A percentile compares a stretch with the other conserved stretches of the same genome.
phyloP scores from a whole-genome alignment of 2,329 filamentous ascomycete species.

The Colletotrichum cuscutae region DNA sequence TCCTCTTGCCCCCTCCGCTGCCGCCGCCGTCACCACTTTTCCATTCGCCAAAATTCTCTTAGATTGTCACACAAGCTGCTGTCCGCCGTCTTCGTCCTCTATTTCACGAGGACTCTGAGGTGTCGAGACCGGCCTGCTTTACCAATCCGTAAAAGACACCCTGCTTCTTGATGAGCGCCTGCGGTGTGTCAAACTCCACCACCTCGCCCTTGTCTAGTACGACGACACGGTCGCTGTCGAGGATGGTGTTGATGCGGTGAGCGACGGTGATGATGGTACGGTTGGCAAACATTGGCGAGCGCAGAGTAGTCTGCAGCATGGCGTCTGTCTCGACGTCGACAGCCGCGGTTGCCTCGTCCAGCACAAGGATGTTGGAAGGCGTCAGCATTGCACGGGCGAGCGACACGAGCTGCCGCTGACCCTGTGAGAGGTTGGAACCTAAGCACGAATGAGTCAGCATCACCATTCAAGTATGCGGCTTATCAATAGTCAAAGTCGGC shows the following conservation, averaged over 20 bases:
- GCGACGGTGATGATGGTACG: constrained; percentile 98
- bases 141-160: constrained; percentile 91
- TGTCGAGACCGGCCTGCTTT: constrained; percentile 83
- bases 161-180: constrained; percentile 77
- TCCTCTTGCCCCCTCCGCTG: not conserved
- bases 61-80: not conserved
- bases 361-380: constrained; percentile 94
- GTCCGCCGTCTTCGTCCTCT: constrained; percentile 35
- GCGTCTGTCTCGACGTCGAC: constrained; percentile 76
- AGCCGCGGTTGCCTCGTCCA: constrained; percentile 93
- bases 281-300: constrained; percentile 79
- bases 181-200: constrained; percentile 90
- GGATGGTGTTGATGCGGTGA: constrained; percentile 97
- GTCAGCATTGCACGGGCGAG: constrained; percentile 93
- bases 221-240: constrained; percentile 88
- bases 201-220: constrained; percentile 92
- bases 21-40: not conserved
- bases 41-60: not conserved
- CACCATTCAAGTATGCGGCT: constrained; percentile 33
- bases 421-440: constrained; percentile 95
- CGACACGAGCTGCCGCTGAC: constrained; percentile 93
- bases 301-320: constrained; percentile 71
- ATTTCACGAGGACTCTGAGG: constrained; percentile 43
- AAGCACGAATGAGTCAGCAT: constrained; percentile 37
- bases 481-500: constrained; percentile 15